These are phyloP conservation scores for Mortierella hygrophila DNA, from an alignment of 192 early-diverging fungal species.

Conservation along the genomic window DNA sequence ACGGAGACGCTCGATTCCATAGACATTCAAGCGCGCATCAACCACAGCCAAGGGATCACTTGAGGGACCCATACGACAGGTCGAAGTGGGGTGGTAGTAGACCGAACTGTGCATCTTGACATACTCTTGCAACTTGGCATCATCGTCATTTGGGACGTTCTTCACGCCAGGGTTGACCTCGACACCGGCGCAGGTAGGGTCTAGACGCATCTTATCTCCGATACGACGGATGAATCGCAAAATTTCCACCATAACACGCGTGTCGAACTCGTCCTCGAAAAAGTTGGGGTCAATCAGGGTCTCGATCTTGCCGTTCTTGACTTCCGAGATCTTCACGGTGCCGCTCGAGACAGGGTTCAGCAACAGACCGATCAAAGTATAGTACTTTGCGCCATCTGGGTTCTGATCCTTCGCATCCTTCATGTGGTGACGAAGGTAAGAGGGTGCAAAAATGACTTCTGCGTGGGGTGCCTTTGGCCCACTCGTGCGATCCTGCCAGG, in stretches of 20 bases:
- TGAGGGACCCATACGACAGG: constrained; percentile 43
- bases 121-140: constrained; percentile 31
- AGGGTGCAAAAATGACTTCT: constrained; percentile 35
- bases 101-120: constrained; percentile 15
- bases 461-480: constrained; percentile 39
- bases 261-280: constrained; percentile 40
- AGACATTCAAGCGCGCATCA: constrained; percentile 35
- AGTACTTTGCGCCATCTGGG: constrained; percentile 26
- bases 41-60: constrained; percentile 48
- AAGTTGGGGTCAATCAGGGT: constrained; percentile 47
- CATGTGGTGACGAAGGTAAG: constrained; percentile 5
- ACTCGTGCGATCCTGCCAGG: constrained; percentile 39
- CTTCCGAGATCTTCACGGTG: constrained; percentile 32
- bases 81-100: constrained; percentile 44
- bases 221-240: constrained; percentile 26
- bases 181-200: constrained; percentile 21
- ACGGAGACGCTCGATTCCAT: constrained; percentile 43
- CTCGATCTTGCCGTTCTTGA: constrained; percentile 34
- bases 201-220: constrained; percentile 20
- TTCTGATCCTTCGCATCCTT: neutral
- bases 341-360: constrained; percentile 41
- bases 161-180: constrained; percentile 29
- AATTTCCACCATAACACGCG: constrained; percentile 33
- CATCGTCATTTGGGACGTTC: constrained; percentile 36
- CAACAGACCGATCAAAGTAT: constrained; percentile 24